phyloP scores from a whole-genome alignment of 805 yeast genomes.

The Blastobotrys peoriensis region DNA sequence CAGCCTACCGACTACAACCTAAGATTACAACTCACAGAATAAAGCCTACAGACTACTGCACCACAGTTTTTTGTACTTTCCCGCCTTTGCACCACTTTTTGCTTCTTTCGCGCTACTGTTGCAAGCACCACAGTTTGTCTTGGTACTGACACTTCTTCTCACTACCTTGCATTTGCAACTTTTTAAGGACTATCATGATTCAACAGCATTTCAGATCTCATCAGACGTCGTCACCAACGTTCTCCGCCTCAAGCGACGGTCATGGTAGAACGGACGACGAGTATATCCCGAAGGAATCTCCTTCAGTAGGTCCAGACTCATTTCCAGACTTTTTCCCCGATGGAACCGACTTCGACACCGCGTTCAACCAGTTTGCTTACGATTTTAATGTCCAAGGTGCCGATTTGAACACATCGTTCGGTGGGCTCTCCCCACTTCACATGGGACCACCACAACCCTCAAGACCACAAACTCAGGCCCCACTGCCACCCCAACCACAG shows the following conservation, averaged over 20 bases:
- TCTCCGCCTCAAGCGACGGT: not conserved
- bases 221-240: not conserved
- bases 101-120: no score
- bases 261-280: not conserved
- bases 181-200: not conserved
- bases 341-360: constrained; percentile 6
- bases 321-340: constrained; percentile 1
- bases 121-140: no score
- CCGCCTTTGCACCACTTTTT: no score
- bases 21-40: no score
- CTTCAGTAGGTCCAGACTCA: not conserved
- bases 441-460: not conserved
- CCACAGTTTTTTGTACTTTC: no score
- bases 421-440: constrained; percentile 1
- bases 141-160: not conserved
- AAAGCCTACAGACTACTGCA: no score
- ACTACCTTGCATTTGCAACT: not conserved
- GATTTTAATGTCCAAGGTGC: constrained; percentile 1
- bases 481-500: not conserved
- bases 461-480: not conserved
- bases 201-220: not conserved
- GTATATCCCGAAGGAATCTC: not conserved
- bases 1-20: no score
- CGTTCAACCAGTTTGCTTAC: constrained; percentile 3
- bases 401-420: not conserved